phyloP scores from a whole-genome alignment of 2,329 filamentous ascomycete genomes.

The Colletotrichum spinosum region DNA sequence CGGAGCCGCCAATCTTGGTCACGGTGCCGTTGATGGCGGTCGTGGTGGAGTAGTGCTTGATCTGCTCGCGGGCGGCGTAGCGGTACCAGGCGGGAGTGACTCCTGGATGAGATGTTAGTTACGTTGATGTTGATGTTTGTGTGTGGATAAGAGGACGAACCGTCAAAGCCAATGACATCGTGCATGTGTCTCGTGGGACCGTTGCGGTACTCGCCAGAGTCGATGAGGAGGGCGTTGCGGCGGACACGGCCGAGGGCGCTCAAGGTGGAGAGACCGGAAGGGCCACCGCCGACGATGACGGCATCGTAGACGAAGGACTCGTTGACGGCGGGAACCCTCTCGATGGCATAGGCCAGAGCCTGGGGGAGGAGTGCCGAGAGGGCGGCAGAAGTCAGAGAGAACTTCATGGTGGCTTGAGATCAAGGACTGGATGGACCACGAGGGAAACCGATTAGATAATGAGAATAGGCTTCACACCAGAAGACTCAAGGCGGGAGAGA shows the following conservation, averaged over 20 bases:
- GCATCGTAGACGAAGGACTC: constrained; percentile 58
- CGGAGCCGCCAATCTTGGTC: constrained; percentile 52
- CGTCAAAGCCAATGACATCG: constrained; percentile 70
- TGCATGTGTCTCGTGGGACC: constrained; percentile 68
- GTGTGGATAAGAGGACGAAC: constrained; percentile 46
- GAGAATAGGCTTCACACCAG: not conserved
- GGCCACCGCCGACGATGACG: constrained; percentile 68
- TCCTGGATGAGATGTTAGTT: constrained; percentile 49
- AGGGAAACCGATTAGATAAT: not conserved
- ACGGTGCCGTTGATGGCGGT: constrained; percentile 55
- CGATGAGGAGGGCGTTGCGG: constrained; percentile 66
- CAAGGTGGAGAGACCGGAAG: constrained; percentile 63
- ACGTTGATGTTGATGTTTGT: not conserved
- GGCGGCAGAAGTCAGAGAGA: constrained; percentile 11
- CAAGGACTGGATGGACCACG: not conserved
- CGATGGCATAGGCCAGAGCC: constrained; percentile 9
- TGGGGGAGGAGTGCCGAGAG: constrained; percentile 18
- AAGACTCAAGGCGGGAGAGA: not conserved
- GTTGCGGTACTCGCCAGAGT: constrained; percentile 70
- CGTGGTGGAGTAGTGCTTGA: constrained; percentile 42
- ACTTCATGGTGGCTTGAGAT: constrained; percentile 5
- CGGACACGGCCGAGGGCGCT: constrained; percentile 70
- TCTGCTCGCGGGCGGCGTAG: constrained; percentile 62
- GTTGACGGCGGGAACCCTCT: constrained; percentile 7
- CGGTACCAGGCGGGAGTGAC: constrained; percentile 67